Evolutionary conservation across 371 early-diverging fungal genomes (phyloP), one percentile per base, ranked within the genome.

Genomic region (Haplosporangium sp.): DNA sequence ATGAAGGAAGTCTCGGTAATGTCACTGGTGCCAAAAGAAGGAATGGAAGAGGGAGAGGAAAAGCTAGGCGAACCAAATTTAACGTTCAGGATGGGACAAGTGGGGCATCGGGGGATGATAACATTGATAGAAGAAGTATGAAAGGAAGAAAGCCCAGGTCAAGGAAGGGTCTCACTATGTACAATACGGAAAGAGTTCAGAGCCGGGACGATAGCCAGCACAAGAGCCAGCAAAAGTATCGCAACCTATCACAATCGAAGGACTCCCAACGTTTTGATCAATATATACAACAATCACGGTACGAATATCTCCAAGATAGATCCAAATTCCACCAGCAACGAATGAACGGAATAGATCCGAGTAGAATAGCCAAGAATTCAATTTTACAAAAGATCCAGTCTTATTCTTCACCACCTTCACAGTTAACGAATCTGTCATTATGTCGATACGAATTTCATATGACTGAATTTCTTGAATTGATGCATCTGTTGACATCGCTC

Each of bases 381-480:
- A 64, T 74, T 11, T 52, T 69, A 50, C 69, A 69, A n/a, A 61
- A 50, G 40, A 74, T 74, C 27, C 60, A 74, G 56, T 45, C 60
- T 34, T 61, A 65, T 5, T 13, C 66, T 8, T 34, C 56, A 7
- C 65, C 65, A 45, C 58, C 61, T 0, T 20, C 56, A 11, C 70
- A 65, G 39, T 19, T 76, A 63, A 76, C 76, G 3, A 63, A 71
- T 38, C 58, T 76, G 27, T 59, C 67, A 1, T 42, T 76, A 2
- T 47, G 63, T 4, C 63, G 64, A 4, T 76, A 71, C 60, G 63
- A 63, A 61, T 71, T 76, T 40, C 35, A 52, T 15, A 52, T 66
- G 71, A 60, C 63, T n/a, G 76, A 76, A 45, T 71, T 70, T 38
- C 40, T 76, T 27, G 67, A 62, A 37, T 34, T 71, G 59, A 65